Percentiles rank a stretch among this genome's conserved stretches.
Conservation (phyloP, 495 filamentous ascomycete genomes). For the Aspergillus panamensis region DNA sequence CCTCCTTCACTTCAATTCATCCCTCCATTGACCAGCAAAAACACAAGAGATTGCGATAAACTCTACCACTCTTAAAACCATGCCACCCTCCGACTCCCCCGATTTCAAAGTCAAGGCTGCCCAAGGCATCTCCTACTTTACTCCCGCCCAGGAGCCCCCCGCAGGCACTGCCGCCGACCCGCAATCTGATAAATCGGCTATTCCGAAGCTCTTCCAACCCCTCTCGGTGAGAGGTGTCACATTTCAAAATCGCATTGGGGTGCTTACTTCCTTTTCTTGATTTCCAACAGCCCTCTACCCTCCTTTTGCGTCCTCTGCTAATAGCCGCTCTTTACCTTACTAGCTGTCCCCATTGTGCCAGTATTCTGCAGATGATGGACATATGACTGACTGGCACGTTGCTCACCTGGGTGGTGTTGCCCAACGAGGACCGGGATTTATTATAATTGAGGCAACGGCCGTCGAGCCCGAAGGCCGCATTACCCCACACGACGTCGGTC, state of each 20-base stretch:
- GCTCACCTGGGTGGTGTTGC: conserved; percentile 57
- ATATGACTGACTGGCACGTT: conserved; percentile 61
- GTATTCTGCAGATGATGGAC: conserved; percentile 63
- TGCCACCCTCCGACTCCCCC: not conserved
- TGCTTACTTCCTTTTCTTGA: conserved; percentile 28
- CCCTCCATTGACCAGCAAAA: not conserved
- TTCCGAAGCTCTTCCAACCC: conserved; percentile 67
- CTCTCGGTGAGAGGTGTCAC: conserved; percentile 55
- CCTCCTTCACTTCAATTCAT: not conserved
- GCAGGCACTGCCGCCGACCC: conserved; percentile 64
- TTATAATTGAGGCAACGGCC: conserved; percentile 73
- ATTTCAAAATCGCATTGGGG: conserved; percentile 60
- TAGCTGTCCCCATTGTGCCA: conserved; percentile 63
- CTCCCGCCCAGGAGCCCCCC: conserved; percentile 61
- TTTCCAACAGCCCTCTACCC: not conserved
- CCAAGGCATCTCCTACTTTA: conserved; percentile 58
- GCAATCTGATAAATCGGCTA: conserved; percentile 50
- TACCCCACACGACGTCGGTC: conserved; percentile 64
- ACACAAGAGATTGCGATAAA: not conserved
- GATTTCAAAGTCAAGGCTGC: conserved; percentile 12
- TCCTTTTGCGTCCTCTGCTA: not conserved
- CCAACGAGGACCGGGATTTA: conserved; percentile 62
- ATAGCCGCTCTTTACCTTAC: conserved; percentile 14
- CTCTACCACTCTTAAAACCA: not conserved
- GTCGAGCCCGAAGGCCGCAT: conserved; percentile 73